phyloP scores from a whole-genome alignment of 202 grass and related monocot species.

The Schoenoplectus tabernaemontani region DNA sequence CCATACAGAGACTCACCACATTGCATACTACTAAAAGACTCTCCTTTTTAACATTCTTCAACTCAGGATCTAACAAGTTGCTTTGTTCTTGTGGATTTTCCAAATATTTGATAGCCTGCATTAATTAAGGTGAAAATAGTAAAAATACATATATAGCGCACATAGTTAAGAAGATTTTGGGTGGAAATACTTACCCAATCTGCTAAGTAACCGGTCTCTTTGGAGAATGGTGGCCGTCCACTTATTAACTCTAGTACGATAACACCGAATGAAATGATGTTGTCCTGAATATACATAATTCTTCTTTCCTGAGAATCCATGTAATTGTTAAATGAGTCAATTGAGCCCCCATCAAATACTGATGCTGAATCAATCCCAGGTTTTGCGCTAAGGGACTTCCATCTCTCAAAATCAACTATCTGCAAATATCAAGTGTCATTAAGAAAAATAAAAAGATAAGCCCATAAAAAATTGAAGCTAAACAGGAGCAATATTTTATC shows the following conservation, averaged over 20 bases:
- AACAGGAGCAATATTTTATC: background rate
- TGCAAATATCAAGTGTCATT: constrained; percentile 17
- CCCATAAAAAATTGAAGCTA: background rate
- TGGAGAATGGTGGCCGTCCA: constrained; percentile 54
- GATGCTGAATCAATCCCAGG: constrained; percentile 32
- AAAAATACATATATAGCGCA: background rate
- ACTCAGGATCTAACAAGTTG: constrained; percentile 51
- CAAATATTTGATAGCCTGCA: constrained; percentile 67
- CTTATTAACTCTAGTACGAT: constrained; percentile 80
- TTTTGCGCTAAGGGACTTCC: constrained; percentile 54
- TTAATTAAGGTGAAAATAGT: background rate
- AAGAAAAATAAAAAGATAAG: too few relatives aligned
- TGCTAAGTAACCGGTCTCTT: constrained; percentile 42
- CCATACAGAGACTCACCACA: constrained; percentile 76
- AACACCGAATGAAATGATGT: constrained; percentile 70
- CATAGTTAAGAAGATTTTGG: background rate
- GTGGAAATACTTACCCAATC: constrained; percentile 49
- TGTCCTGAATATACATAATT: constrained; percentile 74
- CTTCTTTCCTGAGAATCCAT: constrained; percentile 42
- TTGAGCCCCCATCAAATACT: constrained; percentile 33
- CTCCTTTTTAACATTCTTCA: constrained; percentile 56
- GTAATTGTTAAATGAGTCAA: constrained; percentile 25
- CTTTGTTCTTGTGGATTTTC: constrained; percentile 44
- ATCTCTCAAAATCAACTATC: constrained; percentile 92
- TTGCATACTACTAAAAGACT: constrained; percentile 65